Base-by-base conservation (phyloP, 345 rosid genomes). In the Aegle marmelos region DNA sequence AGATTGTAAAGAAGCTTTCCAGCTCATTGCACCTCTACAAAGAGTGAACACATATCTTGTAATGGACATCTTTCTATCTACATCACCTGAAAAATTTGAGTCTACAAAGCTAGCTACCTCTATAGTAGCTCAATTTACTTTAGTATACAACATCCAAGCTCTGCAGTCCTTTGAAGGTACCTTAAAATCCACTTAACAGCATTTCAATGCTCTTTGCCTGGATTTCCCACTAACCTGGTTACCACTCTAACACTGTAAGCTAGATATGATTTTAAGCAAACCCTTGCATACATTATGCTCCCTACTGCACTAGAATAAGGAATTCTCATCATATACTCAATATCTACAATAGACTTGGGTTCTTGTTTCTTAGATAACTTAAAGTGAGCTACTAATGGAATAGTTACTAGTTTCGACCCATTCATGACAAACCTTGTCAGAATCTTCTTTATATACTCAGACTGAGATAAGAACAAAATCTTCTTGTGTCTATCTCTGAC, bases 91-190 rank as follows among this genome's bases (percentile, higher is more conserved):
- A 57, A 17, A 57, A 6, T 57, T 27, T 16, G 0, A 62, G 37
- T 62, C 22, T 0, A 62, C 9, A 62, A 14, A 62, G 0, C 67
- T 4, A 30, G 11, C 1, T 1, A 28, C 9, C 19, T 28, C 8
- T 1, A 1, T 5, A 1, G 2, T 16, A 2, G 16, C 7, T 5
- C 1, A 0, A 14, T 0, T 3, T 1, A 4, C 2, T 28, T 7
- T 62, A 1, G 3, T 13, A 8, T 62, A 16, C 3, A 13, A 2
- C 2, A 62, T 27, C 67, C 19, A 25, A 14, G 5, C 1, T 10
- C 1, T 7, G 0, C 0, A 2, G 19, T 60, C 19, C 54, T 21
- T 16, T 48, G 1, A 0, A 14, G 5, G 4, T 48, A 14, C 54
- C 19, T 48, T 14, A 48, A 21, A 48, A 16, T 21, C 6, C 11